Conservation (phyloP, 2,329 filamentous ascomycete genomes). For the Calycina herbarum region DNA sequence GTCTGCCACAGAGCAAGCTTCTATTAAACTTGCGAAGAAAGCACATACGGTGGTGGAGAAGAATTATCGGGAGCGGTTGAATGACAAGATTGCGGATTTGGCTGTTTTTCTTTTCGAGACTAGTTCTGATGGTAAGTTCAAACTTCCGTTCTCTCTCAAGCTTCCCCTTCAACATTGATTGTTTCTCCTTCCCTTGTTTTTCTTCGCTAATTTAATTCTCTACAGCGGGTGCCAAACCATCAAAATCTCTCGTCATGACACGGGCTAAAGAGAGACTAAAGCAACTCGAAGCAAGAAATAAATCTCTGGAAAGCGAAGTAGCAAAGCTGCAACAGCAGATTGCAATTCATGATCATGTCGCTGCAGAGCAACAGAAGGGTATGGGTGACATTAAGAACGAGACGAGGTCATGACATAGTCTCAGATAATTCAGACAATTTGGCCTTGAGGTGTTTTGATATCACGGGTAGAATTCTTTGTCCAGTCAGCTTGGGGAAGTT, state of each 20-base stretch:
- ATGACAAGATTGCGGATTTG: conserved; percentile 30
- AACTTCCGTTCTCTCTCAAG: background rate
- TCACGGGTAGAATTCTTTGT: background rate
- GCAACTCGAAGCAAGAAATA: conserved; percentile 27
- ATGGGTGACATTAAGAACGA: background rate
- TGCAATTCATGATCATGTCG: conserved; percentile 28
- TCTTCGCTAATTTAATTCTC: background rate
- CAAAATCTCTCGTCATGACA: conserved; percentile 31
- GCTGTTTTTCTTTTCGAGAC: conserved; percentile 29
- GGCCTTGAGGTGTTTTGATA: background rate
- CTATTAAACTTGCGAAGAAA: conserved; percentile 22
- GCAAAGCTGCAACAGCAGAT: conserved; percentile 26
- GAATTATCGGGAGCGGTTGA: conserved; percentile 31
- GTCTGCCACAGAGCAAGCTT: conserved; percentile 15
- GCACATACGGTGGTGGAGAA: conserved; percentile 30
- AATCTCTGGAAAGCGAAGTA: conserved; percentile 23
- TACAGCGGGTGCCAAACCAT: conserved; percentile 27
- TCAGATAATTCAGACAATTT: background rate
- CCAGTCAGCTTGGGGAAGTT: background rate
- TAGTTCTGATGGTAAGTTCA: conserved; percentile 25
- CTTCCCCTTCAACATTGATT: background rate
- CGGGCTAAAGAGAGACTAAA: conserved; percentile 29
- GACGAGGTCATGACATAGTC: background rate
- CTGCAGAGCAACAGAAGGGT: conserved; percentile 11
- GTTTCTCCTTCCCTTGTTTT: background rate